A percentile compares a stretch with the other conserved stretches of the same genome.
Evolutionary conservation across 345 rosid species (phyloP).

Genomic region (Euphorbia lathyris): DNA sequence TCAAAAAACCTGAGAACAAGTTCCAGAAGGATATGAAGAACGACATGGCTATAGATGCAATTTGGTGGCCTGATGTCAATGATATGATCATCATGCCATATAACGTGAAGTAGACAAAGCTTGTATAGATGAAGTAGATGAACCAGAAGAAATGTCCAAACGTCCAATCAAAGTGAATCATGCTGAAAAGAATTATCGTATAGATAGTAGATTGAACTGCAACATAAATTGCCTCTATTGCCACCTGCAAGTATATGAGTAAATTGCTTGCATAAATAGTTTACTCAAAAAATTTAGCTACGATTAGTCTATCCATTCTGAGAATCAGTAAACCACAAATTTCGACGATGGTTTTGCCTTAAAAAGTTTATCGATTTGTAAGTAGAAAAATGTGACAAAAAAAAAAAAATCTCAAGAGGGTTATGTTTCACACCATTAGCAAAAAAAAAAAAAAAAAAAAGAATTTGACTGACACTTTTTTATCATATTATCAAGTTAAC

Average conservation of each 20-base stretch:
- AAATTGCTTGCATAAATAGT: not conserved
- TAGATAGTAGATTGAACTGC: slow-evolving; percentile 50
- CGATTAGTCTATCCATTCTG: too few relatives aligned
- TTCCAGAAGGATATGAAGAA: slow-evolving; percentile 89
- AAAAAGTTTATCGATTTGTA: too few relatives aligned
- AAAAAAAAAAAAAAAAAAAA: too few relatives aligned
- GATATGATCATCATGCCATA: slow-evolving; percentile 84
- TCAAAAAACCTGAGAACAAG: slow-evolving; percentile 76
- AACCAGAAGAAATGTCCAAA: slow-evolving; percentile 51
- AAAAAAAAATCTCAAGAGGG: too few relatives aligned
- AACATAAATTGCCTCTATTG: slow-evolving; percentile 58
- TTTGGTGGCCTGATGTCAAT: slow-evolving; percentile 65
- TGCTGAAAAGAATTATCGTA: slow-evolving; percentile 54
- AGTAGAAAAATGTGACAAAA: too few relatives aligned
- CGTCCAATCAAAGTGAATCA: slow-evolving; percentile 74
- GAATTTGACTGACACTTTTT: too few relatives aligned
- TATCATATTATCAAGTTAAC: too few relatives aligned
- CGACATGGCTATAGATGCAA: slow-evolving; percentile 65
- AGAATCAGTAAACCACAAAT: too few relatives aligned
- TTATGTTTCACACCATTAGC: too few relatives aligned
- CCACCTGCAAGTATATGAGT: slow-evolving; percentile 45
- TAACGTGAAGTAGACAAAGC: slow-evolving; percentile 66
- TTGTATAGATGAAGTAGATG: slow-evolving; percentile 52
- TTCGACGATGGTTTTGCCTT: too few relatives aligned
- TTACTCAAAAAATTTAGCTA: too few relatives aligned